Evolutionary conservation across 176 grass and related monocot species (phyloP).

Genomic region (Alloteropsis semialata): DNA sequence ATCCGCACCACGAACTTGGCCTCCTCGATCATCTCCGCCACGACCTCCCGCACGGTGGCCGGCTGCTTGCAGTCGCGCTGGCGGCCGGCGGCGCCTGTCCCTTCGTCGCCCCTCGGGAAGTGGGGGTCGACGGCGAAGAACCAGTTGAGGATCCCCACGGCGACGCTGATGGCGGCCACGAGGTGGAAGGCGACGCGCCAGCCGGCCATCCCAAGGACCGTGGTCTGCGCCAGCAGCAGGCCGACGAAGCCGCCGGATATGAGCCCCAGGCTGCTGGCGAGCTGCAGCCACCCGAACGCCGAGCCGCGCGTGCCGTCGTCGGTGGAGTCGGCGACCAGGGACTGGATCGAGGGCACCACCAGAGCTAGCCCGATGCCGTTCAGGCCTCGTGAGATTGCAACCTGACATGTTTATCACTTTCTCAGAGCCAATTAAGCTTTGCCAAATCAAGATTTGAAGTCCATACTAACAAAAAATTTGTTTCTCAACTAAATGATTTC

Average conservation of each 20-base stretch:
- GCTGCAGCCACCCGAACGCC: slow-evolving; percentile 83
- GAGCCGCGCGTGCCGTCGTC: slow-evolving; percentile 63
- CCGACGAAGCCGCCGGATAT: slow-evolving; percentile 65
- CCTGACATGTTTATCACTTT: slow-evolving; percentile 16
- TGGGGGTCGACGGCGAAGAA: slow-evolving; percentile 52
- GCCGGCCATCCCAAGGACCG: slow-evolving; percentile 68
- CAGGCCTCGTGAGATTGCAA: slow-evolving; percentile 77
- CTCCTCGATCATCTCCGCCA: slow-evolving; percentile 49
- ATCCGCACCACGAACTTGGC: slow-evolving; percentile 56
- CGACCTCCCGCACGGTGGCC: slow-evolving; percentile 7
- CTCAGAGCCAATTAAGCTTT: background rate
- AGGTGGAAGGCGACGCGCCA: slow-evolving; percentile 90
- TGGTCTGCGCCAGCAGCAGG: slow-evolving; percentile 61
- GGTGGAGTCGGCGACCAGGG: slow-evolving; percentile 78
- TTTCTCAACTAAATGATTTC: background rate
- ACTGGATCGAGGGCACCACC: slow-evolving; percentile 78
- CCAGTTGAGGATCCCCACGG: slow-evolving; percentile 55
- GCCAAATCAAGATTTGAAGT: background rate
- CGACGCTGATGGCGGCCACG: slow-evolving; percentile 52
- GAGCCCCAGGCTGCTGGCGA: slow-evolving; percentile 64
- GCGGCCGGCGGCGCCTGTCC: background rate
- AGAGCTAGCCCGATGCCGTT: slow-evolving; percentile 81
- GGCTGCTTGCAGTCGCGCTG: background rate
- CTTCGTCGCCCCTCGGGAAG: slow-evolving; percentile 9
- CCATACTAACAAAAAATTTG: background rate